Base-by-base conservation (phyloP, 2,329 filamentous ascomycete species). In the Didymella pomorum region DNA sequence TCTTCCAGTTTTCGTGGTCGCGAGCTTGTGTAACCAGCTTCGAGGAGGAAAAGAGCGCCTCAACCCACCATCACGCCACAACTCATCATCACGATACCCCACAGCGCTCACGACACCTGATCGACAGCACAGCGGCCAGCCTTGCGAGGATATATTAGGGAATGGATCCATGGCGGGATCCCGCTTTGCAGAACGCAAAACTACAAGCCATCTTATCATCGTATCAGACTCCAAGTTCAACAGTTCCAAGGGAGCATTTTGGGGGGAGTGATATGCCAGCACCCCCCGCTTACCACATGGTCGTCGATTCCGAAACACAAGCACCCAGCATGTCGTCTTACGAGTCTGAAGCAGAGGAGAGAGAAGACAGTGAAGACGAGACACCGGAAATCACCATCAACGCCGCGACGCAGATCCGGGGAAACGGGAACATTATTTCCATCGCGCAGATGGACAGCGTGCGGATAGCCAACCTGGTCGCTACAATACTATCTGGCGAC, bases 371-470 rank as follows among this genome's bases (percentile, higher is more conserved):
- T 20, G 63, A 69, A 21, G 59, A 62, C 8, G 65, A 68, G 3
- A 62, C 49, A 10, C 71, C 70, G n/a, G 72, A 75, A 53, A 62
- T 76, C 35, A 75, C 68, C 20, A 66, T 76, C 54, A 76, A 76
- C 56, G 71, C 73, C 8, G 64, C 68, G 0, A 75, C 72, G 9
- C 72, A 76, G 43, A 69, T 76, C 39, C 62, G 72, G 29, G 72
- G 72, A 37, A 67, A 71, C 18, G 72, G 69, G 4, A 76, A 76
- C 56, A 75, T 76, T 26, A 66, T 76, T 28, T 71, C 68, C 23
- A 69, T 73, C 31, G 65, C 68, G 20, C 71, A 71, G 29, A 68
- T 76, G 67, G 72, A 76, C 43, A 70, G 64, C 28, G 59, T 58
- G 29, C 57, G 67, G 18, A 69, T 76, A 60, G 69, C 71, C 29